These are phyloP conservation scores for Penicillium simplicissimum DNA, from an alignment of 495 filamentous ascomycete species.

Conservation along the genomic window DNA sequence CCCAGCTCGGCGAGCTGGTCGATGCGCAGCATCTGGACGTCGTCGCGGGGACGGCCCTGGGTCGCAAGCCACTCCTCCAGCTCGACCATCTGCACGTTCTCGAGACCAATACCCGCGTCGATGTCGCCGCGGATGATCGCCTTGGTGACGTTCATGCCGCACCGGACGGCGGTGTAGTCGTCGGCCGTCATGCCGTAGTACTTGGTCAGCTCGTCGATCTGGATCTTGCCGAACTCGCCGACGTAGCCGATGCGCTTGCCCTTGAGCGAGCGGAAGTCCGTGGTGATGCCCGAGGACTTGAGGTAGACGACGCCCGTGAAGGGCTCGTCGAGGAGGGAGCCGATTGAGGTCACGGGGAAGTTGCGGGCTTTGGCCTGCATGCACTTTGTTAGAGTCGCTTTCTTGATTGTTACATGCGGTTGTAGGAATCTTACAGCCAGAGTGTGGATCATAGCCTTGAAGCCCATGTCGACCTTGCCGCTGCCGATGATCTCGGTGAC, in stretches of 20 bases:
- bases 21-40: conserved; percentile 73
- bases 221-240: conserved; percentile 75
- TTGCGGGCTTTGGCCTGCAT: conserved; percentile 63
- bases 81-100: conserved; percentile 76
- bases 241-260: conserved; percentile 72
- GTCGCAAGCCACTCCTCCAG: conserved; percentile 65
- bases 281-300: conserved; percentile 66
- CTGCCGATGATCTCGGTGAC: conserved; percentile 74
- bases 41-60: conserved; percentile 58
- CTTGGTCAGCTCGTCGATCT: conserved; percentile 72
- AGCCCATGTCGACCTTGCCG: conserved; percentile 69
- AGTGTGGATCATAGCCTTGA: conserved; percentile 77
- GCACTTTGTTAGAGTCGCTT: neutral
- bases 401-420: neutral
- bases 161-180: conserved; percentile 69
- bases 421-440: conserved; percentile 51
- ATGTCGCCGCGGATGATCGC: conserved; percentile 66
- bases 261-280: conserved; percentile 61
- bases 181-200: conserved; percentile 69
- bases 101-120: conserved; percentile 69
- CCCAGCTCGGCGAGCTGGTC: conserved; percentile 70
- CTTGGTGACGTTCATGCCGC: conserved; percentile 63
- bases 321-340: conserved; percentile 68
- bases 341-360: conserved; percentile 68
- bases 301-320: conserved; percentile 74